Evolutionary conservation across 2,329 filamentous ascomycete genomes (phyloP).

Genomic region (Drechslerella stenobrocha): DNA sequence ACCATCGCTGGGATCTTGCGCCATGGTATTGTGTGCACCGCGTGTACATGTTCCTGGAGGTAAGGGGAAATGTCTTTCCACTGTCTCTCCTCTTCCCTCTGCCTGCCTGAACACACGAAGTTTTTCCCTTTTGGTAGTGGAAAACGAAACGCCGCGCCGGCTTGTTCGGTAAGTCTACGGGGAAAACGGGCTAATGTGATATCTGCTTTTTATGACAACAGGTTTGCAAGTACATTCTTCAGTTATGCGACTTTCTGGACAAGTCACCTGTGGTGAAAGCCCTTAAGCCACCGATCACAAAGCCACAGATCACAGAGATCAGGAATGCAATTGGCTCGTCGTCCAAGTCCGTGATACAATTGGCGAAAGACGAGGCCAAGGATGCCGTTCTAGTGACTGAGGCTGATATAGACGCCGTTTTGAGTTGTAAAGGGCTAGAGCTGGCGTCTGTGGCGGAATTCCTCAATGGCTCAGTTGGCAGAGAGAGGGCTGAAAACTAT

Average conservation of each 20-base stretch:
- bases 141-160: not conserved
- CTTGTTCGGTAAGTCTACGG: conserved; percentile 8
- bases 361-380: conserved; percentile 35
- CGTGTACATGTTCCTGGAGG: conserved; percentile 38
- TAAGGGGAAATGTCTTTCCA: conserved; percentile 17
- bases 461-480: conserved; percentile 29
- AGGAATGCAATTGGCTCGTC: conserved; percentile 33
- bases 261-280: conserved; percentile 36
- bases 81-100: not conserved
- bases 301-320: conserved; percentile 34
- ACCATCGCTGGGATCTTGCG: not conserved
- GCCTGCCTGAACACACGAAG: not conserved
- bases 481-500: conserved; percentile 35
- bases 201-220: not conserved
- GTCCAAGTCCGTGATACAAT: conserved; percentile 30
- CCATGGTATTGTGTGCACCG: conserved; percentile 37
- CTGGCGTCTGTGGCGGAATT: conserved; percentile 43
- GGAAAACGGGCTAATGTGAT: conserved; percentile 10
- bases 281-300: conserved; percentile 41
- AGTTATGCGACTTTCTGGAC: conserved; percentile 37
- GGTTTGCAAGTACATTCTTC: conserved; percentile 35
- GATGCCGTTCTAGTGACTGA: conserved; percentile 31
- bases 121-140: too few relatives aligned
- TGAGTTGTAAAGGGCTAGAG: conserved; percentile 37
- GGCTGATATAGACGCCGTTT: conserved; percentile 45